Base-by-base conservation (phyloP, 495 filamentous ascomycete genomes). In the Penicillium waksmanii region DNA sequence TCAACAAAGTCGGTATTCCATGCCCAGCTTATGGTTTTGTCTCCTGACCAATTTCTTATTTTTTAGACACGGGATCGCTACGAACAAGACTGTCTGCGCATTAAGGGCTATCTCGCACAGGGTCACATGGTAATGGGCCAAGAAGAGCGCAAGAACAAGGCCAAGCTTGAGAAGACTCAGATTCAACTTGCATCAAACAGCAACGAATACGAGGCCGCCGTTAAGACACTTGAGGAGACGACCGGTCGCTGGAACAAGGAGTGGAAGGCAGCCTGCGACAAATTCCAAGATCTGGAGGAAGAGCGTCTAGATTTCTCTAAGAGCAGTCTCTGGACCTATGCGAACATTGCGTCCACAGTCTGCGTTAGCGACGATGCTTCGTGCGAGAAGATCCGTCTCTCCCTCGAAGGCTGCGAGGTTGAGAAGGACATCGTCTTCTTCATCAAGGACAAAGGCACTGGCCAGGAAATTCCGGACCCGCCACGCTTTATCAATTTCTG, bases 61-160 rank as follows among this genome's bases (percentile, higher is more conserved):
- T 7, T 19, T 2, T 61, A 94, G 91, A 89, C 93, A 23, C 84
- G 95, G 25, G 96, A 99, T 77, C 85, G 87, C 27, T 99, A 92
- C 64, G 96, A 99, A 72, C 93, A 98, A 72, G 96, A 99, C 56
- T 97, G 93, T 67, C 80, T 99, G 17, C 94, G 95, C 68, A 98
- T 99, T 66, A 99, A 99, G 69, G 95, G 96, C 18, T 99, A 98
- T 66, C 84, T 98, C 17, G 96, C 96, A 9, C 96, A 99, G 73
- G 96, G 95, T 17, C 96, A 99, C 68, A 99, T 99, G 96, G 96
- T 99, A 40, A 98, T 98, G 96, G 96, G 96, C 11, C 96, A 99
- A 59, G 96, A 99, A 64, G 96, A 99, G 74, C 83, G 94, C 38
- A 98, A 97, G 77, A 99, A 99, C 73, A 99, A 99, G 77, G 92